These are phyloP conservation scores for Fusarium chlamydosporum DNA, from an alignment of 2,329 filamentous ascomycete species.

Conservation along the genomic window DNA sequence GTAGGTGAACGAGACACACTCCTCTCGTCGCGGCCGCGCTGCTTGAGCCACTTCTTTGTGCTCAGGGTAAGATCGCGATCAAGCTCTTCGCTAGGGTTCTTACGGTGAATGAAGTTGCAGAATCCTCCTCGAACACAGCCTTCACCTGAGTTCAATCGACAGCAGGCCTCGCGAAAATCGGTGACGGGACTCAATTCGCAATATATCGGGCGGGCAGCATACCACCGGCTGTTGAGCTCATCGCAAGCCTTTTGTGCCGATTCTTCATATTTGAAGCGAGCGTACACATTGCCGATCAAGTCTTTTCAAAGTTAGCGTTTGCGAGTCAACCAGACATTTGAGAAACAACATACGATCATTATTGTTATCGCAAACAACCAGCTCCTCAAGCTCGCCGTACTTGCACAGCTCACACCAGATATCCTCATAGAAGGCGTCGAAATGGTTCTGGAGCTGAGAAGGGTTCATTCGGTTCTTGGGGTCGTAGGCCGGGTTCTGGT, in stretches of 20 bases:
- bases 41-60: constrained; percentile 97
- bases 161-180: constrained; percentile 98
- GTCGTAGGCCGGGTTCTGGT: constrained; percentile 98
- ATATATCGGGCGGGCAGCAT: constrained; percentile 96
- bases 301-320: constrained; percentile 65
- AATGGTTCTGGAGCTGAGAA: constrained; percentile 97
- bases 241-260: constrained; percentile 94
- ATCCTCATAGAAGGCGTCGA: constrained; percentile 99
- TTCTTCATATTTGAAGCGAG: constrained; percentile 99
- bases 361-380: constrained; percentile 99
- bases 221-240: constrained; percentile 94
- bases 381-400: constrained; percentile 96
- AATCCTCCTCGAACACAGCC: constrained; percentile 96
- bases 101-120: constrained; percentile 99
- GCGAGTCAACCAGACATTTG: not conserved
- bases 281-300: constrained; percentile 98
- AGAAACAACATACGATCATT: constrained; percentile 82
- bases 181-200: constrained; percentile 97
- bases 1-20: constrained; percentile 87
- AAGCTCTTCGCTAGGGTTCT: constrained; percentile 90
- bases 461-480: constrained; percentile 97
- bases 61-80: constrained; percentile 88
- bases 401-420: constrained; percentile 99
- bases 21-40: constrained; percentile 85
- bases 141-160: constrained; percentile 92